phyloP scores from a whole-genome alignment of 129 eudicot species.

The Cynara cardunculus region DNA sequence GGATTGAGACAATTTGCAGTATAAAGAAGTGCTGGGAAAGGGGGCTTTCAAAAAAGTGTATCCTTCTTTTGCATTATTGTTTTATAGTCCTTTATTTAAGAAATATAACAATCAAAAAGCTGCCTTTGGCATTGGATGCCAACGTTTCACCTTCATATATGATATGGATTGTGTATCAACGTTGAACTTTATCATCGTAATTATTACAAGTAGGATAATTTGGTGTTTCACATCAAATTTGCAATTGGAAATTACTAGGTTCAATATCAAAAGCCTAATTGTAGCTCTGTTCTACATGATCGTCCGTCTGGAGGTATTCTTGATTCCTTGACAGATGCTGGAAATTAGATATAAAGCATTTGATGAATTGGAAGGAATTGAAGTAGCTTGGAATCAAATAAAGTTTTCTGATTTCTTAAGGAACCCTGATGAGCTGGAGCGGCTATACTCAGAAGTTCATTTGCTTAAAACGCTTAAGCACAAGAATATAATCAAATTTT shows the following conservation, averaged over 20 bases:
- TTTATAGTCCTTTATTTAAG: not conserved
- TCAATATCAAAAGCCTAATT: not conserved
- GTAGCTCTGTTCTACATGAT: not conserved
- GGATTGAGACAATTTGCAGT: slow-evolving; percentile 51
- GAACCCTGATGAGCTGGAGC: slow-evolving; percentile 69
- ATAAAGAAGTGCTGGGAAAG: slow-evolving; percentile 85
- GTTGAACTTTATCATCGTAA: not conserved
- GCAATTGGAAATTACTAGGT: not conserved
- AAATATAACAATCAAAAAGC: not conserved
- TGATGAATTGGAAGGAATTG: slow-evolving; percentile 92
- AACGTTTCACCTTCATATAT: not conserved
- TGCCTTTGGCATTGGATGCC: not conserved
- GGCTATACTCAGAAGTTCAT: slow-evolving; percentile 85
- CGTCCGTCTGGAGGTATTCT: not conserved
- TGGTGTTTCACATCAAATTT: not conserved
- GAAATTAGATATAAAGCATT: slow-evolving; percentile 78
- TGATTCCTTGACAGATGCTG: slow-evolving; percentile 36
- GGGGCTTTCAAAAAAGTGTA: slow-evolving; percentile 99
- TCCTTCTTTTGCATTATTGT: slow-evolving; percentile 33
- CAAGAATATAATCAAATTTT: slow-evolving; percentile 88
- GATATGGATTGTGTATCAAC: not conserved
- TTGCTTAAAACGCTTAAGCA: slow-evolving; percentile 93
- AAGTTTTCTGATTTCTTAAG: slow-evolving; percentile 73
- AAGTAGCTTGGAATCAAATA: slow-evolving; percentile 98
- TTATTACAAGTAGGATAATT: not conserved